A percentile compares a stretch with the other conserved stretches of the same genome.
Evolutionary conservation across 169 alveolate genomes (phyloP).

Genomic region (Cryptosporidium ubiquitum): DNA sequence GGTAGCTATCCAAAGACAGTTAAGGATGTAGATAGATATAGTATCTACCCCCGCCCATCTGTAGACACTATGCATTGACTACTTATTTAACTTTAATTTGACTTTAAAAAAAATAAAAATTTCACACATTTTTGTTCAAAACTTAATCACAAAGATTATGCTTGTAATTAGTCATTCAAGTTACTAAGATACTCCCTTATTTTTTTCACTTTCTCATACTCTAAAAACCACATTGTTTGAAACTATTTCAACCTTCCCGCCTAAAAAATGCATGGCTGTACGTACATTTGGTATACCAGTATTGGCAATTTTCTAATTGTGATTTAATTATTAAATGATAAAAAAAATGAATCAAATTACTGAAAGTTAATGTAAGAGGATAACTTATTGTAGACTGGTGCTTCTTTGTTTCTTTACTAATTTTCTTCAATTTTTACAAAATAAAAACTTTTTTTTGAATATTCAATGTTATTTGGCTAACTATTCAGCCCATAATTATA

Average conservation of each 20-base stretch:
- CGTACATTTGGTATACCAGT: not conserved
- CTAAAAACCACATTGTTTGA: not conserved
- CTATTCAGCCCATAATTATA: not conserved
- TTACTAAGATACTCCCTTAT: not conserved
- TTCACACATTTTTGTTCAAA: slow-evolving; percentile 28
- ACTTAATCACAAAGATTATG: not conserved
- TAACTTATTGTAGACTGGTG: not conserved
- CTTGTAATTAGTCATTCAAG: not conserved
- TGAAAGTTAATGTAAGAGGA: not conserved
- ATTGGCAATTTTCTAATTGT: not conserved
- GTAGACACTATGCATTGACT: slow-evolving; percentile 63
- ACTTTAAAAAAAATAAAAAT: slow-evolving; percentile 4
- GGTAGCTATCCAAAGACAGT: slow-evolving; percentile 76
- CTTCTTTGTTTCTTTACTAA: too few species aligned
- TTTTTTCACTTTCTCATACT: not conserved
- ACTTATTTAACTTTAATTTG: slow-evolving; percentile 6
- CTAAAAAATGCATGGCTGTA: slow-evolving; percentile 24
- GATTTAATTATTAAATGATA: not conserved
- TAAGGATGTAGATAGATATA: slow-evolving; percentile 71
- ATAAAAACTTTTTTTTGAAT: too few species aligned
- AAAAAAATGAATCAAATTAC: not conserved
- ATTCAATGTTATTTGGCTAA: not conserved
- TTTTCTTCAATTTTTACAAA: not conserved
- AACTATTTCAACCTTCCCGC: not conserved
- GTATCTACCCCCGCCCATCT: slow-evolving; percentile 52